These are phyloP conservation scores for Neospermospora avenae DNA, from an alignment of 2,329 filamentous ascomycete species.

Conservation along the genomic window DNA sequence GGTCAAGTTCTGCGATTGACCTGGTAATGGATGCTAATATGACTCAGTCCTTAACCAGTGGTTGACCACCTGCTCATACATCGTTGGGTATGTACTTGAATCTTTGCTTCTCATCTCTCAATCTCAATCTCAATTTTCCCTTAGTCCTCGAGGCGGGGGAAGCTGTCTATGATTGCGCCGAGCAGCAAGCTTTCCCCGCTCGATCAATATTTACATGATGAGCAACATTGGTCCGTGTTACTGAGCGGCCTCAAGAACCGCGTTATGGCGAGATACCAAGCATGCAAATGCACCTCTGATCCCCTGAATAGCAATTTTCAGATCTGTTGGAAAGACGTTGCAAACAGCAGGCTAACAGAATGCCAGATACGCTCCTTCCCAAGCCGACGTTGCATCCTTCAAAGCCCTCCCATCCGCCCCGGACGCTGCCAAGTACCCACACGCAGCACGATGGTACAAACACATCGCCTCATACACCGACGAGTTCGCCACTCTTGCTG, in stretches of 20 bases:
- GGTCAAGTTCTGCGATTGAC: slow-evolving; percentile 14
- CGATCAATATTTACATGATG: slow-evolving; percentile 54
- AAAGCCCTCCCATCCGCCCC: slow-evolving; percentile 79
- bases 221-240: slow-evolving; percentile 94
- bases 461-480: slow-evolving; percentile 91
- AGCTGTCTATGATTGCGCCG: slow-evolving; percentile 15
- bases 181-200: background rate
- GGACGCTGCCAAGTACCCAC: slow-evolving; percentile 81
- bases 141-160: slow-evolving; percentile 15
- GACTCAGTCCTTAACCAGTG: slow-evolving; percentile 66
- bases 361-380: slow-evolving; percentile 60
- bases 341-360: slow-evolving; percentile 27
- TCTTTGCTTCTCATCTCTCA: background rate
- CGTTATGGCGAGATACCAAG: slow-evolving; percentile 73
- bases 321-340: slow-evolving; percentile 18
- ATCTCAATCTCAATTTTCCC: slow-evolving; percentile 14
- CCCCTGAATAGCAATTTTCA: slow-evolving; percentile 27
- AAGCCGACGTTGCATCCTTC: slow-evolving; percentile 95
- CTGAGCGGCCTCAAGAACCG: slow-evolving; percentile 93
- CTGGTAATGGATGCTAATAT: slow-evolving; percentile 29
- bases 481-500: slow-evolving; percentile 86
- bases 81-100: slow-evolving; percentile 66
- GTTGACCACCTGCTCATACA: slow-evolving; percentile 74
- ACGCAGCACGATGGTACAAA: slow-evolving; percentile 98
- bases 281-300: slow-evolving; percentile 76